Evolutionary conservation across 768 basidiomycete genomes (phyloP).

Genomic region (Rhizopogon vesiculosus): DNA sequence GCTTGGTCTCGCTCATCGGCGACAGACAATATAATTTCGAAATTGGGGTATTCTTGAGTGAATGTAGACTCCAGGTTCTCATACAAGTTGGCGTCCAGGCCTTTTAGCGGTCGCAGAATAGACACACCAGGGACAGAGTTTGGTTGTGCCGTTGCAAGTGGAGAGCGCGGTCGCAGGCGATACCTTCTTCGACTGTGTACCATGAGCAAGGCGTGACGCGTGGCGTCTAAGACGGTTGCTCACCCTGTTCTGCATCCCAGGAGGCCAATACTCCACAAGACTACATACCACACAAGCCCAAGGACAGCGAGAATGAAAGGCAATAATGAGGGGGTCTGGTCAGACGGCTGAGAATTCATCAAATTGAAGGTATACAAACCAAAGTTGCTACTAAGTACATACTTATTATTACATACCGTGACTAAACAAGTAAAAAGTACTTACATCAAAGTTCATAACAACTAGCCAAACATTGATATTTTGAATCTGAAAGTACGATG

Average conservation of each 20-base stretch:
- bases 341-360: background rate
- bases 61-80: slow-evolving; percentile 96
- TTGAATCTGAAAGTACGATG: too few species aligned
- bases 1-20: slow-evolving; percentile 89
- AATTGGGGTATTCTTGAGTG: slow-evolving; percentile 85
- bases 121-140: slow-evolving; percentile 78
- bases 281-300: slow-evolving; percentile 55
- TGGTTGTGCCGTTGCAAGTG: slow-evolving; percentile 43
- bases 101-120: slow-evolving; percentile 91
- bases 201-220: slow-evolving; percentile 1
- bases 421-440: too few species aligned
- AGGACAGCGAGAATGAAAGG: slow-evolving; percentile 25
- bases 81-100: slow-evolving; percentile 91
- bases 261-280: slow-evolving; percentile 61
- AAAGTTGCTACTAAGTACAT: too few species aligned
- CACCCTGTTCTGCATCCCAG: slow-evolving; percentile 71
- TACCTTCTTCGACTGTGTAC: slow-evolving; percentile 68
- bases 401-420: too few species aligned
- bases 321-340: background rate
- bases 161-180: slow-evolving; percentile 59
- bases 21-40: slow-evolving; percentile 87
- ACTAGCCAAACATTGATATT: too few species aligned
- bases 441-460: too few species aligned
- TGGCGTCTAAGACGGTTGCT: slow-evolving; percentile 22
- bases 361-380: too few species aligned